Evolutionary conservation across 371 early-diverging fungal genomes (phyloP).

Genomic region (Nematocida minor): DNA sequence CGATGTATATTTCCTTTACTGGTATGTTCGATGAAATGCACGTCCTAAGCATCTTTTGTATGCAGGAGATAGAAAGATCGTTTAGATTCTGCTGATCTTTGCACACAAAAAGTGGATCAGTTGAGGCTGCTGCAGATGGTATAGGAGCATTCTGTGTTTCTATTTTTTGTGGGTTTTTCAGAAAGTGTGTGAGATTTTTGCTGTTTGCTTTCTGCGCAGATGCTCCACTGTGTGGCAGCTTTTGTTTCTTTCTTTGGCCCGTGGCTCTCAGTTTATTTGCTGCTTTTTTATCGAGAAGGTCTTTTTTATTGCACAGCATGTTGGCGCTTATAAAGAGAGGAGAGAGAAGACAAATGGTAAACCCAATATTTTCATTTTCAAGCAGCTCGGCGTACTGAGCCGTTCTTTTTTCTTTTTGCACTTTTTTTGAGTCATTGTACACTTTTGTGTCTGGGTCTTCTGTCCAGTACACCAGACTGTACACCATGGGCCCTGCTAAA

Average conservation of each 20-base stretch:
- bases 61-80: slow-evolving; percentile 81
- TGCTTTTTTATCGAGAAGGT: not conserved
- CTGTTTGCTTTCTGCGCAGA: not conserved
- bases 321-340: slow-evolving; percentile 55
- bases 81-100: slow-evolving; percentile 72
- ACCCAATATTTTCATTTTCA: slow-evolving; percentile 71
- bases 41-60: slow-evolving; percentile 42
- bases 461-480: slow-evolving; percentile 49
- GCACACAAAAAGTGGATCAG: not conserved
- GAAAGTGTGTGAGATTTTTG: not conserved
- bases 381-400: slow-evolving; percentile 68
- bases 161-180: not conserved
- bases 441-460: not conserved
- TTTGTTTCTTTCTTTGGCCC: not conserved
- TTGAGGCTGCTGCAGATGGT: too few species aligned
- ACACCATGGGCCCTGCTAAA: slow-evolving; percentile 71
- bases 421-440: slow-evolving; percentile 64
- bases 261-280: not conserved
- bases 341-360: slow-evolving; percentile 47
- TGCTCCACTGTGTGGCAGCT: not conserved
- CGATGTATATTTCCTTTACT: slow-evolving; percentile 70
- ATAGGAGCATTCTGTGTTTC: not conserved
- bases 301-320: slow-evolving; percentile 60
- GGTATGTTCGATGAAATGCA: not conserved
- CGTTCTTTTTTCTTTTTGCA: slow-evolving; percentile 68